Conservation (phyloP, 1,139 yeast genomes). For the Yamadazyma songkhlaensis region DNA sequence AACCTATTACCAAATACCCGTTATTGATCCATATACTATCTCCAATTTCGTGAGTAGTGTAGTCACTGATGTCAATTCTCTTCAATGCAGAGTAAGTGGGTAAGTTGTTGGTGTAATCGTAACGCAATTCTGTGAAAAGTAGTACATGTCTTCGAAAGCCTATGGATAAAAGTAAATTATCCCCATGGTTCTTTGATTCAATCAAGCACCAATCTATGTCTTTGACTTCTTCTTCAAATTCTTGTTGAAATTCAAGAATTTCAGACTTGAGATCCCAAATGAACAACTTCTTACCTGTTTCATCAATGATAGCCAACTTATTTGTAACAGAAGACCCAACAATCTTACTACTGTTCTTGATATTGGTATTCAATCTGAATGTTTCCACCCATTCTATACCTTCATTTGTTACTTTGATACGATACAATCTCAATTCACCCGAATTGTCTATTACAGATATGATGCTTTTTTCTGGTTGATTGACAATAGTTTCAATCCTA, state of each 20-base stretch:
- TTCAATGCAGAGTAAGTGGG: constrained; percentile 80
- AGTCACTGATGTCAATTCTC: constrained; percentile 64
- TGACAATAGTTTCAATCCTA: constrained; percentile 51
- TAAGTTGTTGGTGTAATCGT: constrained; percentile 78
- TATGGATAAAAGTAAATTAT: constrained; percentile 75
- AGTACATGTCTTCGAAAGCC: constrained; percentile 67
- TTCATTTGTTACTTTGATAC: constrained; percentile 15
- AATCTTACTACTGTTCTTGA: constrained; percentile 49
- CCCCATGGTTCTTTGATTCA: constrained; percentile 27
- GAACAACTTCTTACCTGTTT: constrained; percentile 46
- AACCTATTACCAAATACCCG: constrained; percentile 77
- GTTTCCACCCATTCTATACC: constrained; percentile 50
- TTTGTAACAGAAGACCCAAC: constrained; percentile 70
- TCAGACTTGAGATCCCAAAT: constrained; percentile 77
- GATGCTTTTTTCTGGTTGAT: constrained; percentile 46
- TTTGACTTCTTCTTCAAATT: constrained; percentile 40
- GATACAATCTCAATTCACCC: constrained; percentile 53
- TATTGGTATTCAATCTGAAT: constrained; percentile 52
- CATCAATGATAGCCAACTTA: constrained; percentile 70
- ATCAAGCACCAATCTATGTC: constrained; percentile 84
- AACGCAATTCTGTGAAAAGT: constrained; percentile 77
- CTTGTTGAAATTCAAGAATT: constrained; percentile 63
- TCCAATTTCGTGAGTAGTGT: constrained; percentile 79
- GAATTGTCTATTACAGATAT: constrained; percentile 54
- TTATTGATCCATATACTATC: constrained; percentile 84